Evolutionary conservation across 148 eudicot species (phyloP).

Genomic region (Polygonum aviculare): DNA sequence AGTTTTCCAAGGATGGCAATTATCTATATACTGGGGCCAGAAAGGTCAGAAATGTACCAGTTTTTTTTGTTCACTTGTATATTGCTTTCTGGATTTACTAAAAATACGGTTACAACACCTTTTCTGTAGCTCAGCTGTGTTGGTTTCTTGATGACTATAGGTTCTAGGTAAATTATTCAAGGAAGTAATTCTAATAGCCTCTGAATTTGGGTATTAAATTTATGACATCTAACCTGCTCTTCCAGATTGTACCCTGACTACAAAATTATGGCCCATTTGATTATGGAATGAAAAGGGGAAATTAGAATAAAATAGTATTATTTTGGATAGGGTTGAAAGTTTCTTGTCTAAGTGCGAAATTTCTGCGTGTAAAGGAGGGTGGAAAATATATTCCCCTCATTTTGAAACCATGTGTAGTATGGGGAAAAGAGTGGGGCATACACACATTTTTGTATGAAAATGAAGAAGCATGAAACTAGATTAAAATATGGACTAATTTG

Average conservation of each 20-base stretch:
- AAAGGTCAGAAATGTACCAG: constrained; percentile 42
- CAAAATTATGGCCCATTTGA: too few relatives aligned
- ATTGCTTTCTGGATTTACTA: not conserved
- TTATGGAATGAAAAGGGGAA: too few relatives aligned
- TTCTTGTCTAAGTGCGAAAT: too few relatives aligned
- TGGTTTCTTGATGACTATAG: not conserved
- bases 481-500: too few relatives aligned
- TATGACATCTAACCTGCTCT: too few relatives aligned
- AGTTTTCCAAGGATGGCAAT: constrained; percentile 96
- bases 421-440: not conserved
- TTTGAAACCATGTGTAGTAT: not conserved
- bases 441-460: not conserved
- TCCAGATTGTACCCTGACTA: too few relatives aligned
- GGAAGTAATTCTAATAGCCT: not conserved
- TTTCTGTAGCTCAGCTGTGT: not conserved
- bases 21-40: constrained; percentile 92
- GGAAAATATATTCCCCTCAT: too few relatives aligned
- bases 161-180: not conserved
- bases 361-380: too few relatives aligned
- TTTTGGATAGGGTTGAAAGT: too few relatives aligned
- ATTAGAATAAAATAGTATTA: too few relatives aligned
- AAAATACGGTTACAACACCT: not conserved
- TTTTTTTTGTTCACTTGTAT: not conserved
- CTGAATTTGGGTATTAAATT: not conserved
- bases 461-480: not conserved